A percentile compares a stretch with the other conserved stretches of the same genome.
phyloP scores from a whole-genome alignment of 2,329 filamentous ascomycete species.

The Leptographium procerum region DNA sequence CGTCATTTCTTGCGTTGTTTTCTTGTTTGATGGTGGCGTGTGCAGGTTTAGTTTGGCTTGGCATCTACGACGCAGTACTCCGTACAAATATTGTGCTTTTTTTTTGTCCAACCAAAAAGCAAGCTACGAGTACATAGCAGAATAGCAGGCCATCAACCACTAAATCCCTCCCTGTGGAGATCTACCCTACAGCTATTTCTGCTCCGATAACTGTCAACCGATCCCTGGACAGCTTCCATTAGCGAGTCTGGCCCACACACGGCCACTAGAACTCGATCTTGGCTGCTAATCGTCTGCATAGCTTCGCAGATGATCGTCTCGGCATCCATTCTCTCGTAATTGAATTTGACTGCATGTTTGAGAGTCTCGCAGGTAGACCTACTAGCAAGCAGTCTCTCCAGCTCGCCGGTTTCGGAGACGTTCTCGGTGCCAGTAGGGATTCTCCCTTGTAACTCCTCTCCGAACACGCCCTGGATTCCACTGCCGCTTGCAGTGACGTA shows the following conservation, averaged over 20 bases:
- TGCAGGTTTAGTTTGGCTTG: too few relatives aligned
- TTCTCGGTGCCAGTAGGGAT: neutral
- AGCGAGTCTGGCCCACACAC: constrained; percentile 5
- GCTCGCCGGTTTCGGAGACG: neutral
- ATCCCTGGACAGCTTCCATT: neutral
- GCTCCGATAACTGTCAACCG: constrained; percentile 1
- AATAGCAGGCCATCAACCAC: neutral
- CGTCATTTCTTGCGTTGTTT: too few relatives aligned
- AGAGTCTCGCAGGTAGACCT: neutral
- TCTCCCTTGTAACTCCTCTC: neutral
- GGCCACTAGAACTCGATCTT: constrained; percentile 2
- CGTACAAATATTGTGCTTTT: too few relatives aligned
- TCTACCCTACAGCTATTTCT: constrained; percentile 3
- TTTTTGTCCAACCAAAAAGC: too few relatives aligned
- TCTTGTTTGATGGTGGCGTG: too few relatives aligned
- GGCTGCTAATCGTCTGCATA: neutral
- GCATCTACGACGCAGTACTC: too few relatives aligned
- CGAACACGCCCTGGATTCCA: neutral
- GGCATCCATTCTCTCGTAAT: neutral
- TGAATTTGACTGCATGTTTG: neutral
- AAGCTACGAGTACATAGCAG: too few relatives aligned
- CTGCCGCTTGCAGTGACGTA: constrained; percentile 4
- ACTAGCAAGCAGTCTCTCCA: neutral
- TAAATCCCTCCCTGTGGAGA: constrained; percentile 5
- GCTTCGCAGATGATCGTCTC: neutral